These are phyloP conservation scores for Zopfochytrium polystomum DNA, from an alignment of 371 early-diverging fungal genomes.

Conservation along the genomic window DNA sequence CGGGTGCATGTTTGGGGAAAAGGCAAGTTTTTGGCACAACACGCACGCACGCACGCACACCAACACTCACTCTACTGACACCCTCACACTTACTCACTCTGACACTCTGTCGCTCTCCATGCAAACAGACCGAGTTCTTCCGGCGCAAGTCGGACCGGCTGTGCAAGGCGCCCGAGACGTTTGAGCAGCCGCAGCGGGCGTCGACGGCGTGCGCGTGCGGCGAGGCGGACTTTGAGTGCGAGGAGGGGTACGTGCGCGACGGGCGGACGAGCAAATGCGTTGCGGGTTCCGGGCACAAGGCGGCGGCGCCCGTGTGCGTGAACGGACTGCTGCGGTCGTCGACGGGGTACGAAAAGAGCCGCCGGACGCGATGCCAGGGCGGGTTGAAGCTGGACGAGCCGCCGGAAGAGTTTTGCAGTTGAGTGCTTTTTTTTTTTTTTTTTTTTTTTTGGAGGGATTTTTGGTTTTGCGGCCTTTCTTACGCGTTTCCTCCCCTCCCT, in stretches of 20 bases:
- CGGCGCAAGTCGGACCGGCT: conserved; percentile 37
- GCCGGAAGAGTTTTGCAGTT: conserved; percentile 18
- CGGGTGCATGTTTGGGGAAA: conserved; percentile 45
- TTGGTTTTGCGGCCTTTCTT: neutral
- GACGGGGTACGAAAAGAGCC: conserved; percentile 31
- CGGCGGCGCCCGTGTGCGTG: conserved; percentile 22
- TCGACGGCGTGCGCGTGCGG: conserved; percentile 43
- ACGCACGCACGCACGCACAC: too few species aligned
- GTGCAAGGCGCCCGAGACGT: conserved; percentile 39
- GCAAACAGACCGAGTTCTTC: conserved; percentile 33
- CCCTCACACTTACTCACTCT: neutral
- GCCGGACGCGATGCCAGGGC: conserved; percentile 31
- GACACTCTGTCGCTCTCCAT: conserved; percentile 1
- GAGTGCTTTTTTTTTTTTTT: too few species aligned
- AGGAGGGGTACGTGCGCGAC: conserved; percentile 23
- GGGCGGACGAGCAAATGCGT: conserved; percentile 31
- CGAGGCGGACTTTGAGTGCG: conserved; percentile 51
- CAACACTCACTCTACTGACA: neutral
- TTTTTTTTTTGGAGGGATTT: neutral
- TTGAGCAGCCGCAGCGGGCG: conserved; percentile 10
- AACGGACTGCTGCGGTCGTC: conserved; percentile 17
- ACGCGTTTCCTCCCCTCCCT: too few species aligned
- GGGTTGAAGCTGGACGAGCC: conserved; percentile 28
- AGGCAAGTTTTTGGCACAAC: conserved; percentile 20
- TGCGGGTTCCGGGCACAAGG: conserved; percentile 11